phyloP scores from a whole-genome alignment of 129 eudicot genomes.

The Deinandra increscens region DNA sequence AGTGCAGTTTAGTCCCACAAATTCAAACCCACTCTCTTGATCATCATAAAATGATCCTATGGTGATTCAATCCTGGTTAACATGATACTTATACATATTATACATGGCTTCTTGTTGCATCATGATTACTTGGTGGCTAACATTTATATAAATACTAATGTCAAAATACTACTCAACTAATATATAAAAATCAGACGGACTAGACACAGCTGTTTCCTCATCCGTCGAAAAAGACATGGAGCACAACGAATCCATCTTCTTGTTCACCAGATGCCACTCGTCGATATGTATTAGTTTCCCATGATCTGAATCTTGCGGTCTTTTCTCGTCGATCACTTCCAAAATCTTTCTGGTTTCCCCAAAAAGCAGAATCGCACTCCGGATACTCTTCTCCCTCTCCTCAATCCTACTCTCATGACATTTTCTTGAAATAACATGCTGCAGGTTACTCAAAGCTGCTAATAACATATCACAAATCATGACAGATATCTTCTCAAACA shows the following conservation, averaged over 20 bases:
- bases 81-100: background rate
- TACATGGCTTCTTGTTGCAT: background rate
- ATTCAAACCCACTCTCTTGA: no score
- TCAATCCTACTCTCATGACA: conserved; percentile 59
- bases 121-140: background rate
- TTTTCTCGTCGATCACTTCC: conserved; percentile 39
- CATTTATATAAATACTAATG: background rate
- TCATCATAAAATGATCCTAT: no score
- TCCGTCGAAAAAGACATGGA: conserved; percentile 25
- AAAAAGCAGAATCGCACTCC: conserved; percentile 50
- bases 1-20: no score
- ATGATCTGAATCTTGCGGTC: conserved; percentile 40
- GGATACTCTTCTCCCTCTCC: conserved; percentile 51
- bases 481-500: conserved; percentile 38
- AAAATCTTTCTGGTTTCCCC: conserved; percentile 52
- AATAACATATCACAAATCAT: conserved; percentile 48
- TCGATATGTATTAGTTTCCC: conserved; percentile 48
- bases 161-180: conserved; percentile 34
- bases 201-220: conserved; percentile 23
- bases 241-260: conserved; percentile 22
- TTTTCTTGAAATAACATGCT: conserved; percentile 43
- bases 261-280: conserved; percentile 42
- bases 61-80: no score
- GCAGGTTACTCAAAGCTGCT: conserved; percentile 67
- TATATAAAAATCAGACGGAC: conserved; percentile 42